phyloP scores from a whole-genome alignment of 2,329 filamentous ascomycete species.

The Leptoxyphium fumago region DNA sequence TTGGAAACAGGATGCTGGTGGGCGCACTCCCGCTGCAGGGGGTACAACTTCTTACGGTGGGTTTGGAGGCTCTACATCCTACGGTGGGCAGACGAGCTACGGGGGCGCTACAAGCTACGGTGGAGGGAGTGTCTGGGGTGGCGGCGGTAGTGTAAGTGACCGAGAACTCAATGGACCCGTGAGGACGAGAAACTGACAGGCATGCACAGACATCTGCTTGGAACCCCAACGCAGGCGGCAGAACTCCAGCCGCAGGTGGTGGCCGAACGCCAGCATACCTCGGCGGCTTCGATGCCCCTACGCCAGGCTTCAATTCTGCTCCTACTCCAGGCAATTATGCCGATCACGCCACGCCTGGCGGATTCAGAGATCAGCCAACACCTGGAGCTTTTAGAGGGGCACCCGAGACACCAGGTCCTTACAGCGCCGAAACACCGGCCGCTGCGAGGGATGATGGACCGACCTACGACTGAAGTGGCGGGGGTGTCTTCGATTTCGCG shows the following conservation, averaged over 20 bases:
- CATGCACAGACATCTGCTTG: conserved; percentile 19
- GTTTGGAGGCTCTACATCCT: conserved; percentile 26
- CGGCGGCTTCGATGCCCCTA: conserved; percentile 49
- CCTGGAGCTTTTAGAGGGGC: conserved; percentile 27
- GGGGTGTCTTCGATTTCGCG: too few species aligned
- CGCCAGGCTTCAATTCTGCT: conserved; percentile 26
- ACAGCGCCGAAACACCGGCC: conserved; percentile 44
- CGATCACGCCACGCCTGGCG: conserved; percentile 22
- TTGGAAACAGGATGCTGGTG: conserved; percentile 36
- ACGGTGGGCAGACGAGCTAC: conserved; percentile 45
- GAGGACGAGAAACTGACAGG: conserved; percentile 2
- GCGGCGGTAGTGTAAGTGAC: conserved; percentile 9
- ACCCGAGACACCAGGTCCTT: conserved; percentile 35
- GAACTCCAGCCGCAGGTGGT: conserved; percentile 36
- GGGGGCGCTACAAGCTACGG: conserved; percentile 21
- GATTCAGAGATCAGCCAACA: conserved; percentile 24
- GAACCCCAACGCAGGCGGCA: conserved; percentile 20
- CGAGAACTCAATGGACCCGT: not conserved
- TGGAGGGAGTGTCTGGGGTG: conserved; percentile 11
- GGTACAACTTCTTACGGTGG: conserved; percentile 33
- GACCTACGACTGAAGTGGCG: conserved; percentile 21
- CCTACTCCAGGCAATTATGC: conserved; percentile 26
- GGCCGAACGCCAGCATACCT: conserved; percentile 52
- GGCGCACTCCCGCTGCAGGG: conserved; percentile 23
- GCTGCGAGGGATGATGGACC: conserved; percentile 29